These are phyloP conservation scores for Thyridium curvatum DNA, from an alignment of 2,329 filamentous ascomycete species.

Conservation along the genomic window DNA sequence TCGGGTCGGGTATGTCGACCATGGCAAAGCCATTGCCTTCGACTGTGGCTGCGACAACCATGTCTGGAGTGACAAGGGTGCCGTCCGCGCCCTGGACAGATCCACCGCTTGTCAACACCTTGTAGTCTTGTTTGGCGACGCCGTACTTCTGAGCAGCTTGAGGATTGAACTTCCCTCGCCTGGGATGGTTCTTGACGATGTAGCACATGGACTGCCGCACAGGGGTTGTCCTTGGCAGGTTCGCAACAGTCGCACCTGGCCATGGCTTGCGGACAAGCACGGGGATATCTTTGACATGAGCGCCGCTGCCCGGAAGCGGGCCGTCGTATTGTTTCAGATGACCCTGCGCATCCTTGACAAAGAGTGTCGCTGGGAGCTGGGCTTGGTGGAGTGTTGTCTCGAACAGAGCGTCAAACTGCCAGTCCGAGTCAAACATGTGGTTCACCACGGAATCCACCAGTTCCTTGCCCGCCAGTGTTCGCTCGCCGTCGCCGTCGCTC, in stretches of 20 bases:
- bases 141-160: constrained; percentile 58
- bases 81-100: constrained; percentile 60
- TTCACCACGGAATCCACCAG: constrained; percentile 58
- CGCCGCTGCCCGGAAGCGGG: constrained; percentile 47
- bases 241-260: constrained; percentile 61
- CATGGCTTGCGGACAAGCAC: constrained; percentile 73
- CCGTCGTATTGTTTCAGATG: constrained; percentile 65
- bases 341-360: constrained; percentile 58
- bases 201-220: constrained; percentile 73
- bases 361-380: constrained; percentile 62
- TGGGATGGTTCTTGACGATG: constrained; percentile 69
- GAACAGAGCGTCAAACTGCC: constrained; percentile 64
- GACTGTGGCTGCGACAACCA: constrained; percentile 68
- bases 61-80: constrained; percentile 69
- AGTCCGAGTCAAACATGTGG: constrained; percentile 74
- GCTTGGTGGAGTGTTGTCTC: constrained; percentile 62
- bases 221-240: constrained; percentile 63
- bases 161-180: constrained; percentile 75
- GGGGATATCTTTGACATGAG: constrained; percentile 53
- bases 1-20: constrained; percentile 66
- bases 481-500: constrained; percentile 15
- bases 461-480: constrained; percentile 15
- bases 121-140: constrained; percentile 53
- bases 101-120: constrained; percentile 54
- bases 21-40: constrained; percentile 71